phyloP scores from a whole-genome alignment of 345 rosid species.

The Schrenkiella parvula region DNA sequence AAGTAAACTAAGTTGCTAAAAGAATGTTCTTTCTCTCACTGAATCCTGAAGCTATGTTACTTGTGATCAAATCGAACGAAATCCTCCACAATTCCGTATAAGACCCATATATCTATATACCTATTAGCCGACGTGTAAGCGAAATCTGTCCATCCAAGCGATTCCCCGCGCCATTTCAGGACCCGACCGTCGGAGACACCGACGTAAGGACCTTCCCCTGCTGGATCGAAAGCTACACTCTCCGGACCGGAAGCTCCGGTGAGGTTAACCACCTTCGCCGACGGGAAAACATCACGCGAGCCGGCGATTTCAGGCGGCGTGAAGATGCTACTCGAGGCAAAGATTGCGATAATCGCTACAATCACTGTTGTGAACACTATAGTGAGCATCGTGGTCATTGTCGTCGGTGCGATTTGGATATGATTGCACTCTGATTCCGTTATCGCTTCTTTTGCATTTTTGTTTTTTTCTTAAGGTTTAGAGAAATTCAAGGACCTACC shows the following conservation, averaged over 20 bases:
- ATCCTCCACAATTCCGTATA: background rate
- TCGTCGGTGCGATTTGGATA: constrained; percentile 1
- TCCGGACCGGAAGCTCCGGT: constrained; percentile 65
- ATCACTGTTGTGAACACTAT: constrained; percentile 1
- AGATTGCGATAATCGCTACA: constrained; percentile 20
- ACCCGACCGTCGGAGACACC: constrained; percentile 68
- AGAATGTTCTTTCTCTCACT: background rate
- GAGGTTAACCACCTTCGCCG: constrained; percentile 36
- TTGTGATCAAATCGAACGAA: background rate
- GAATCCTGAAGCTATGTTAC: background rate
- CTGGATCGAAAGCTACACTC: constrained; percentile 55
- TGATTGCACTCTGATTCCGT: background rate
- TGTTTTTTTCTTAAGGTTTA: background rate
- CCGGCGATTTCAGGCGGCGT: constrained; percentile 38
- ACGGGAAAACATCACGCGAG: constrained; percentile 38
- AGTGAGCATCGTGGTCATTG: constrained; percentile 26
- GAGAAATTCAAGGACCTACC: background rate
- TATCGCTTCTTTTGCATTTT: too few relatives aligned
- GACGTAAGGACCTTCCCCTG: constrained; percentile 58
- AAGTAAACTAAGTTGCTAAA: background rate
- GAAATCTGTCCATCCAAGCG: constrained; percentile 54
- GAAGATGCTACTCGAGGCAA: constrained; percentile 21
- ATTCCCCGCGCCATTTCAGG: constrained; percentile 53
- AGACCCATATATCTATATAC: constrained; percentile 25
- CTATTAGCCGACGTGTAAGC: constrained; percentile 51